Base-by-base conservation (phyloP, 345 rosid species). In the Clausena lansium region DNA sequence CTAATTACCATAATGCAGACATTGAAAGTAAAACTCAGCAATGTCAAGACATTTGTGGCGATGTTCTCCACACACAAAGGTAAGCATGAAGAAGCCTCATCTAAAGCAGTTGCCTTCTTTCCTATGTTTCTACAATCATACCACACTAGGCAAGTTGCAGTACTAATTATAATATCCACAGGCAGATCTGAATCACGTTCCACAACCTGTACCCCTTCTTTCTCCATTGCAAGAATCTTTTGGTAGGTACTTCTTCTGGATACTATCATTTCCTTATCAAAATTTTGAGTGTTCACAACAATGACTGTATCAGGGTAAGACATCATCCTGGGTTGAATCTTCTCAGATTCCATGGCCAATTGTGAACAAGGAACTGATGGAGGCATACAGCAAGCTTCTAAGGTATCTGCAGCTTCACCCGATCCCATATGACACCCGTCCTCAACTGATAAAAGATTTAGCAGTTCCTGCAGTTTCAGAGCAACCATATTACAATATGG, bases 191-290 rank as follows among this genome's bases (percentile, higher is more conserved):
- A 81, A 84, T 96, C 99, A 52, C 94, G 93, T 86, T 94, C 99
- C 78, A 94, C 87, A 63, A 96, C 91, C 85, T 91, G 97, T 80
- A 81, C 81, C 79, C 97, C 97, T 79, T 82, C 89, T 86, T 91
- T 90, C 88, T 96, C 98, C 89, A 88, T 79, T 67, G 91, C 95
- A 76, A 96, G 88, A 80, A 96, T 85, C 84, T 84, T 94, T 65
- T 91, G 91, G 76, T 96, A 92, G 24, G 95, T 86, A 76, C 91
- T 84, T 89, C 98, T 91, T 85, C 97, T 88, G 75, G 97, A 92
- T 71, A 89, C 82, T 78, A 92, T 90, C 98, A 91, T 92, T 83
- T 89, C 98, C 81, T 90, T 92, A 35, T 88, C 91, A 80, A 87
- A 72, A 85, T 73, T 86, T 85, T 87, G 92, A 70, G 97, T 91